These are phyloP conservation scores for Zymoseptoria brevis DNA, from an alignment of 2,329 filamentous ascomycete genomes.

Conservation along the genomic window DNA sequence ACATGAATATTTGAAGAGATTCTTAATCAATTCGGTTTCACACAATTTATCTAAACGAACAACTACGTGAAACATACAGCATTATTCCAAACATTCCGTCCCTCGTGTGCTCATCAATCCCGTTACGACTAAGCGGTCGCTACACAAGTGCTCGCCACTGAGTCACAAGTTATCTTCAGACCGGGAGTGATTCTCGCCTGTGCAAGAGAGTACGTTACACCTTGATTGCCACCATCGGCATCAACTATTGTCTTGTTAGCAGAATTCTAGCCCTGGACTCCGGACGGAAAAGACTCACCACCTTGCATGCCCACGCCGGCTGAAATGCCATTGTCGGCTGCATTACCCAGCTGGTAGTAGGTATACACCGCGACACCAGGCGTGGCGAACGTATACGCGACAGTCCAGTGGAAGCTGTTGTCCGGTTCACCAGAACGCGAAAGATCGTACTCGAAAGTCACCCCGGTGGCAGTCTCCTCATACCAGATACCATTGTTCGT, in stretches of 20 bases:
- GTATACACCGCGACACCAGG: conserved; percentile 25
- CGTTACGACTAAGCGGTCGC: not conserved
- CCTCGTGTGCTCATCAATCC: not conserved
- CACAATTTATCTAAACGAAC: not conserved
- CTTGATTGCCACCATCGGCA: conserved; percentile 1
- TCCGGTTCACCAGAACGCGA: conserved; percentile 11
- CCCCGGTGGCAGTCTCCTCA: conserved; percentile 16
- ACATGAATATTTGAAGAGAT: not conserved
- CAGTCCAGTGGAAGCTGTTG: conserved; percentile 26
- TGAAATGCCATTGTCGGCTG: conserved; percentile 15
- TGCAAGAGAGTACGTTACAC: conserved; percentile 15
- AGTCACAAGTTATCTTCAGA: conserved; percentile 21
- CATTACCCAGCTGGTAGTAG: conserved; percentile 23
- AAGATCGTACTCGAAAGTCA: conserved; percentile 29
- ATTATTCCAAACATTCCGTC: not conserved
- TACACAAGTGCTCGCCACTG: conserved; percentile 13
- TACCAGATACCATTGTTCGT: conserved; percentile 28
- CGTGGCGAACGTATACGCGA: conserved; percentile 21
- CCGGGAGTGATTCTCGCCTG: conserved; percentile 15
- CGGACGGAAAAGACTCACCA: conserved; percentile 18
- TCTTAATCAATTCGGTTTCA: not conserved
- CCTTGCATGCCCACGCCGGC: conserved; percentile 25
- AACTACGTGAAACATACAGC: not conserved
- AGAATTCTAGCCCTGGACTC: not conserved
- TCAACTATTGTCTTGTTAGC: conserved; percentile 4